Evolutionary conservation across 495 filamentous ascomycete species (phyloP), one percentile per base, ranked within the genome.

Genomic region (Annulohypoxylon moriforme): DNA sequence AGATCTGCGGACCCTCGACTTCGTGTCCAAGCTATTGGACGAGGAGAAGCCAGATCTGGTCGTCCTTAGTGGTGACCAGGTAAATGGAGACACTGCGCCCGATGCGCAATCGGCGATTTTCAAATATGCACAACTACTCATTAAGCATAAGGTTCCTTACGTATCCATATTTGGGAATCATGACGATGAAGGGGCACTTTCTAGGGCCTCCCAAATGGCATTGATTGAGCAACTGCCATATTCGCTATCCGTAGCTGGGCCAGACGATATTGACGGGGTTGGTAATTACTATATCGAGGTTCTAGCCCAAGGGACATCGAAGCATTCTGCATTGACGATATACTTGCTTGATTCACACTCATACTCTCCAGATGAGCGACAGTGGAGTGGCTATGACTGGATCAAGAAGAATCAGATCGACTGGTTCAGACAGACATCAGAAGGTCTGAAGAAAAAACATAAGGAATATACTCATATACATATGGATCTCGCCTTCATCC

Each of bases 131-230:
- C 90, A 93, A 66, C 83, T 95, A 3, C 88, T 99, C 55, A 91
- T 95, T 67, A 88, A 93, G 75, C 93, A 90, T 76, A 91, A 92
- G 71, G 92, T 97, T 44, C 96, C 96, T 0, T 99, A 95, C 73
- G 95, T 94, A 38, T 89, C 91, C 52, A 98, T 99, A 60, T 97
- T 98, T 75, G 96, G 96, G 44, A 99, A 99, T 77, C 96, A 99
- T 79, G 96, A 99, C 77, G 94, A 98, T 77, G 95, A 98, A 84
- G 92, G 92, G 14, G 86, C 93, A 53, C 85, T 97, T 61, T 86
- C 89, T 22, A 91, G 96, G 22, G 80, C 85, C 4, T 88, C 88
- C 4, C 89, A 93, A 68, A 98, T 98, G 95, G 82, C 88, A 5
- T 85, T 99, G 22, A 89, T 96, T 36, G 89, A 97, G 79, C 87